Percentiles rank a stretch among this genome's conserved stretches.
Conservation (phyloP, 495 filamentous ascomycete species). For the Aspergillus campestris region DNA sequence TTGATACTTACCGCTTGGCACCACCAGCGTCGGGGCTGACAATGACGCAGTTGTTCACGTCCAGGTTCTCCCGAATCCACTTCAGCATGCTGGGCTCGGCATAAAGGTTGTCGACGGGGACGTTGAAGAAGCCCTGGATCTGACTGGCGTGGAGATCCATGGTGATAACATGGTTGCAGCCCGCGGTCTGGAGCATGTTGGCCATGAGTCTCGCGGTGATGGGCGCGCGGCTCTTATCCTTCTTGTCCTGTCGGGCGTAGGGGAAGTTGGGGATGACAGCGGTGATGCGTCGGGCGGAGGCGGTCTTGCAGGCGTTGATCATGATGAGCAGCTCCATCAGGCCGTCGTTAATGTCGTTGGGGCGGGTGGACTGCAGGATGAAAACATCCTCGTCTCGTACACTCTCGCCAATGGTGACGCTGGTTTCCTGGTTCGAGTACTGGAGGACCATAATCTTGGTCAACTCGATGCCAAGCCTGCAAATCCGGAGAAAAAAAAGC, state of each 20-base stretch:
- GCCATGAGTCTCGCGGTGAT: slow-evolving; percentile 85
- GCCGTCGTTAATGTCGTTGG: slow-evolving; percentile 96
- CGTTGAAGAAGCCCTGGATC: slow-evolving; percentile 90
- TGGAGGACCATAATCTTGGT: slow-evolving; percentile 90
- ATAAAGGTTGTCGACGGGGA: slow-evolving; percentile 95
- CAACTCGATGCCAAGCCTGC: slow-evolving; percentile 83
- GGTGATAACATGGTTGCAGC: slow-evolving; percentile 78
- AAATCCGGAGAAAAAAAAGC: background rate
- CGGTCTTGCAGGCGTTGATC: slow-evolving; percentile 98
- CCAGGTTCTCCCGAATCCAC: slow-evolving; percentile 83
- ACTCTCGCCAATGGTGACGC: slow-evolving; percentile 92
- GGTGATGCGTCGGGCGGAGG: slow-evolving; percentile 87
- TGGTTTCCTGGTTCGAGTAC: slow-evolving; percentile 97
- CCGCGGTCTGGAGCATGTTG: slow-evolving; percentile 95
- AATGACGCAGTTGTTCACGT: slow-evolving; percentile 79
- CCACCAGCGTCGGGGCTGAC: slow-evolving; percentile 95
- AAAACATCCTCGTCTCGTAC: slow-evolving; percentile 98
- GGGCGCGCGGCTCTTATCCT: slow-evolving; percentile 89
- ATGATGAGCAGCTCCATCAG: slow-evolving; percentile 98
- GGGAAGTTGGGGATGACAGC: slow-evolving; percentile 94
- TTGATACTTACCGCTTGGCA: slow-evolving; percentile 68
- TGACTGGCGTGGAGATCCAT: slow-evolving; percentile 67
- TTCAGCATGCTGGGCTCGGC: slow-evolving; percentile 87
- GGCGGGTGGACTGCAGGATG: slow-evolving; percentile 90
- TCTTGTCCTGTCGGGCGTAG: slow-evolving; percentile 99